Conservation (phyloP, 345 rosid genomes). For the Corymbia maculata region DNA sequence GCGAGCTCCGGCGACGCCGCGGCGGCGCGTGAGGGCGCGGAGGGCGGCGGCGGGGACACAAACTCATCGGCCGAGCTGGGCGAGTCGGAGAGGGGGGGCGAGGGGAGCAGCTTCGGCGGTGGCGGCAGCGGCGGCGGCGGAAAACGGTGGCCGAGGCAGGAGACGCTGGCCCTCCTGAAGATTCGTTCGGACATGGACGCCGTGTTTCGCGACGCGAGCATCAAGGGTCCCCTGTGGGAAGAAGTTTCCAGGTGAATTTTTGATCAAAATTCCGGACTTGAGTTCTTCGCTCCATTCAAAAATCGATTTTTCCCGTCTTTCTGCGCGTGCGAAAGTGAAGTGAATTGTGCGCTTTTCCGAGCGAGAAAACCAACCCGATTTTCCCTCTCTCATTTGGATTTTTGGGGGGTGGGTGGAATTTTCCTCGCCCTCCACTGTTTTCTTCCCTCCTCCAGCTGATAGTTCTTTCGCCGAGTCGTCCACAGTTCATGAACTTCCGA, state of each 20-base stretch:
- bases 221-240: conserved; percentile 51
- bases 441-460: background rate
- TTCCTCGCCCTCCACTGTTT: background rate
- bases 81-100: background rate
- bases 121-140: conserved; percentile 9
- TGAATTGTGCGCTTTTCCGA: background rate
- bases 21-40: background rate
- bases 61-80: background rate
- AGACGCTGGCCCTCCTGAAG: conserved; percentile 38
- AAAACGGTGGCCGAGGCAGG: conserved; percentile 31
- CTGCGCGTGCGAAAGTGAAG: background rate
- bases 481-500: background rate
- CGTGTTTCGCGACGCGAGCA: conserved; percentile 34
- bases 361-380: background rate
- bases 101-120: background rate
- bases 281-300: background rate
- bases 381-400: background rate
- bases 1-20: background rate
- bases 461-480: background rate
- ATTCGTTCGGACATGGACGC: conserved; percentile 47
- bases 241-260: conserved; percentile 44
- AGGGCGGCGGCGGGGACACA: background rate
- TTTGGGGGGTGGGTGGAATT: background rate
- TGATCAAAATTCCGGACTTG: background rate
- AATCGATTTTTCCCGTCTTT: background rate